Evolutionary conservation across 2,329 filamentous ascomycete species (phyloP).

Genomic region (Blastomyces percursus): DNA sequence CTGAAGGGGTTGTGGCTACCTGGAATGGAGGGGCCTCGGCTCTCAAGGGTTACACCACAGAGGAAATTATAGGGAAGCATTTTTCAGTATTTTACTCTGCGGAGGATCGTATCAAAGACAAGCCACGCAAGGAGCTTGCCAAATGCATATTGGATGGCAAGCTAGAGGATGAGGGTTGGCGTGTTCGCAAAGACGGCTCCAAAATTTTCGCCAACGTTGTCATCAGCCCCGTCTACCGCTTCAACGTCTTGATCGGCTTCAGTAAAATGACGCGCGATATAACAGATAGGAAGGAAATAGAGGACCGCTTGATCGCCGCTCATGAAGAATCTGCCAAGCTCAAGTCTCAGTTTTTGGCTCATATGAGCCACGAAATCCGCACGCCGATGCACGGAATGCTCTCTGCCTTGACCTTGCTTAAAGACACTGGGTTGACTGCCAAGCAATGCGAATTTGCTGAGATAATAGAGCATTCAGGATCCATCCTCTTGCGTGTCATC

Average conservation of each 20-base stretch:
- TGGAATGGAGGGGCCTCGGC: conserved; percentile 49
- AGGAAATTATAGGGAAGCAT: conserved; percentile 48
- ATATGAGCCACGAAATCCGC: conserved; percentile 55
- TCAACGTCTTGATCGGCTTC: conserved; percentile 45
- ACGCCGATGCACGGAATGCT: conserved; percentile 56
- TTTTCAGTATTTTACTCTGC: conserved; percentile 48
- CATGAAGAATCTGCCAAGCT: conserved; percentile 54
- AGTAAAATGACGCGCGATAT: conserved; percentile 50
- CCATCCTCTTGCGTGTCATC: conserved; percentile 49
- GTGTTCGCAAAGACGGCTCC: conserved; percentile 47
- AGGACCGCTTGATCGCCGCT: conserved; percentile 45
- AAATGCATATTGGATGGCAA: conserved; percentile 45
- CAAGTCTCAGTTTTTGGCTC: conserved; percentile 51
- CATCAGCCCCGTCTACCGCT: conserved; percentile 46
- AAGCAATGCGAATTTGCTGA: conserved; percentile 47
- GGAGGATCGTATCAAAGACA: conserved; percentile 40
- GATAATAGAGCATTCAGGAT: conserved; percentile 50
- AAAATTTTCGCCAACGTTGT: conserved; percentile 52
- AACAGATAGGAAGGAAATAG: conserved; percentile 45
- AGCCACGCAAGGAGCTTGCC: conserved; percentile 43
- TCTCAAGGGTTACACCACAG: conserved; percentile 45
- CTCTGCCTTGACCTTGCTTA: conserved; percentile 47
- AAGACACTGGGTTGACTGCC: conserved; percentile 42
- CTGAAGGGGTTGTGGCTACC: conserved; percentile 44
- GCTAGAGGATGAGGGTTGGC: conserved; percentile 51